phyloP scores from a whole-genome alignment of 2,329 filamentous ascomycete species.

The Diplocarpon rosae region DNA sequence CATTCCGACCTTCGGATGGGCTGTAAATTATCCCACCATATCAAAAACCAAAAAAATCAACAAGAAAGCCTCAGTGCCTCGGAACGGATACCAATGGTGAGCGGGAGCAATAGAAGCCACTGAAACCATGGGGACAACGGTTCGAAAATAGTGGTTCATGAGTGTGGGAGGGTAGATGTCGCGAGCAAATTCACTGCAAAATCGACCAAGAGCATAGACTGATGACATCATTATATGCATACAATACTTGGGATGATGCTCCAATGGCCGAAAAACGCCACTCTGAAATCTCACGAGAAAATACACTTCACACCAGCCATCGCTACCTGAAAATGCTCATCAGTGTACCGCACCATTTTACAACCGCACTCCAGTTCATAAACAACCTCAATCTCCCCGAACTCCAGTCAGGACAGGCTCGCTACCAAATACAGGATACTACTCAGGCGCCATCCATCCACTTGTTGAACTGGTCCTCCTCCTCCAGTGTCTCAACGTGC shows the following conservation, averaged over 20 bases:
- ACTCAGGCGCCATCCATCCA: conserved; percentile 22
- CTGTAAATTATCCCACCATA: no score
- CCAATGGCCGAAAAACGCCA: conserved; percentile 1
- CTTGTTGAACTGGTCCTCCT: conserved; percentile 25
- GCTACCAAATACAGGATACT: background rate
- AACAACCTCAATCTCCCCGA: background rate
- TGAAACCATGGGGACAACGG: no score
- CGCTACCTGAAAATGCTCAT: conserved; percentile 8
- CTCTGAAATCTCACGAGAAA: background rate
- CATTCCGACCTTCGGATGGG: no score
- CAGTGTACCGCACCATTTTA: conserved; percentile 3
- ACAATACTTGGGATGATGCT: background rate
- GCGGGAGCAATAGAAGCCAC: no score
- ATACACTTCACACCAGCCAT: conserved; percentile 12
- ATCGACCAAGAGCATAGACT: no score
- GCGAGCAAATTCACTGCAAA: no score
- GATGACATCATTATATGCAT: no score
- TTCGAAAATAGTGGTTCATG: no score
- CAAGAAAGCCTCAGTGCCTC: no score
- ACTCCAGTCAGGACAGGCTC: background rate
- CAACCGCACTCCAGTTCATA: background rate
- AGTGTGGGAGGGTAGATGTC: no score
- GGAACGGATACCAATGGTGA: no score
- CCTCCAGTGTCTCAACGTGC: conserved; percentile 25
- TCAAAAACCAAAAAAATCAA: no score